Evolutionary conservation across 805 yeast species (phyloP).

Genomic region (Candida argentea): DNA sequence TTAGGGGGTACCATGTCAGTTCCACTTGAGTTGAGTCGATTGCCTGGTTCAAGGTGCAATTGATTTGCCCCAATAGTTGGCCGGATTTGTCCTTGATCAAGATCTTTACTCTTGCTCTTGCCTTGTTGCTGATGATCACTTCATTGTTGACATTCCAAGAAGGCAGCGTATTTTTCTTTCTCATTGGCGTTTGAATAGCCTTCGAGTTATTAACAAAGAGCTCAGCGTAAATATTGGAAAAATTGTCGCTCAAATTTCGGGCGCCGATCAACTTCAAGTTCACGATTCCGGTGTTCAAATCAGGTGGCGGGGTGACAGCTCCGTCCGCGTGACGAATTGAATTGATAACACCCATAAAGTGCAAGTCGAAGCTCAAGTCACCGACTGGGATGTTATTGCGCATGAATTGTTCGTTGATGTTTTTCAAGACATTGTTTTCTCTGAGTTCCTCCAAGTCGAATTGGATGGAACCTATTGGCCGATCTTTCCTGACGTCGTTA

Average conservation of each 20-base stretch:
- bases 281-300: conserved; percentile 86
- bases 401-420: conserved; percentile 47
- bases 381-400: conserved; percentile 85
- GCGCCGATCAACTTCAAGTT: conserved; percentile 57
- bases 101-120: conserved; percentile 58
- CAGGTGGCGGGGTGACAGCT: conserved; percentile 77
- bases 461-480: conserved; percentile 66
- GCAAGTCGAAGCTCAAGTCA: conserved; percentile 54
- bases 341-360: conserved; percentile 67
- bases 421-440: conserved; percentile 39
- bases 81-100: conserved; percentile 52
- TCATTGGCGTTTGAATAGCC: conserved; percentile 45
- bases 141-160: conserved; percentile 55
- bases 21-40: conserved; percentile 73
- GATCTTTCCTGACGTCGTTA: conserved; percentile 74
- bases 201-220: conserved; percentile 53
- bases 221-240: conserved; percentile 62
- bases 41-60: conserved; percentile 51
- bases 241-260: conserved; percentile 37
- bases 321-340: conserved; percentile 65
- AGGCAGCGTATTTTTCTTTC: conserved; percentile 57
- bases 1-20: conserved; percentile 65
- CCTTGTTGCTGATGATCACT: conserved; percentile 61
- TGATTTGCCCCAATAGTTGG: conserved; percentile 47
- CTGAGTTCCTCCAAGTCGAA: conserved; percentile 61